Evolutionary conservation across 345 rosid genomes (phyloP).

Genomic region (Chamaenerion angustifolium): DNA sequence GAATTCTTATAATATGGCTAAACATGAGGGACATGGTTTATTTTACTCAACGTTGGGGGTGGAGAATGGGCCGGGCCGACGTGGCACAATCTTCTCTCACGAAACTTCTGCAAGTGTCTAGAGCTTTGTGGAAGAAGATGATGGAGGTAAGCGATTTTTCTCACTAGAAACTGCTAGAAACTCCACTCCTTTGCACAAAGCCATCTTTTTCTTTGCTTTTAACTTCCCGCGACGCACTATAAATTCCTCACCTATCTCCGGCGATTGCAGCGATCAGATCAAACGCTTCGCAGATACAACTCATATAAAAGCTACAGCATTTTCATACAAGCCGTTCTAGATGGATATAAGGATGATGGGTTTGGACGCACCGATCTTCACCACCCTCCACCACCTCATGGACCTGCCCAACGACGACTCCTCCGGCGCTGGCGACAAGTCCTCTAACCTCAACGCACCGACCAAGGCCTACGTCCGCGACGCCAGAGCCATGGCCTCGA

Average conservation of each 20-base stretch:
- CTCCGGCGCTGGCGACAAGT: background rate
- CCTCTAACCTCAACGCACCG: conserved; percentile 3
- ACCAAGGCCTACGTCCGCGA: conserved; percentile 11
- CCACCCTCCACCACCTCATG: conserved; percentile 41
- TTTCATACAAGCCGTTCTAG: too few relatives aligned
- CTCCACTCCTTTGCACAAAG: background rate
- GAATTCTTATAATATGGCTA: too few relatives aligned
- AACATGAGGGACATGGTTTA: too few relatives aligned
- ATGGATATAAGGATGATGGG: conserved; percentile 44
- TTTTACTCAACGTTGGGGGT: too few relatives aligned
- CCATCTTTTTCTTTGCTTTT: background rate
- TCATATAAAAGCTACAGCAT: too few relatives aligned
- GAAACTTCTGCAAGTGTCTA: background rate
- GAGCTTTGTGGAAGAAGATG: background rate
- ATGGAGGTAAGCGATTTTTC: too few relatives aligned
- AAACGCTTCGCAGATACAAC: too few relatives aligned
- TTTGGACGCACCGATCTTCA: conserved; percentile 25
- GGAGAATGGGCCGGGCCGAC: too few relatives aligned
- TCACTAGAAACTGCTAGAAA: conserved; percentile 6
- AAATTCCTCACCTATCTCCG: background rate
- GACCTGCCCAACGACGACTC: conserved; percentile 25
- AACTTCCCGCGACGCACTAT: background rate
- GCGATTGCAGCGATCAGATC: background rate
- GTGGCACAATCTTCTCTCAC: too few relatives aligned
- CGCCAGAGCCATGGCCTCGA: conserved; percentile 13